Evolutionary conservation across 495 filamentous ascomycete genomes (phyloP).

Genomic region (Aspergillus bridgeri): DNA sequence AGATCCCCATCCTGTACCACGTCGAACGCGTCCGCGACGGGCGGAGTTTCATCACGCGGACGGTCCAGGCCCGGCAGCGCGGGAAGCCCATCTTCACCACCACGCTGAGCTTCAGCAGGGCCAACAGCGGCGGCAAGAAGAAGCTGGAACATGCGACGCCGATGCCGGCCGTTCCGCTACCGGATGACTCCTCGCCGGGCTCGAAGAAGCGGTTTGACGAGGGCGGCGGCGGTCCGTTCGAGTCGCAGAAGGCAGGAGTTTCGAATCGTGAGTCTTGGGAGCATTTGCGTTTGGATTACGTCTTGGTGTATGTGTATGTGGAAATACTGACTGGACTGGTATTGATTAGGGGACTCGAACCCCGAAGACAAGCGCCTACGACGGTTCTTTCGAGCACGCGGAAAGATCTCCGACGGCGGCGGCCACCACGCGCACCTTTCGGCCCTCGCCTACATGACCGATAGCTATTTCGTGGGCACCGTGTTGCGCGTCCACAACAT

Average conservation of each 20-base stretch:
- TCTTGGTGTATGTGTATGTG: too few species aligned
- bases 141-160: slow-evolving; percentile 46
- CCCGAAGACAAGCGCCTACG: slow-evolving; percentile 67
- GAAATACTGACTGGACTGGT: not conserved
- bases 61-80: slow-evolving; percentile 86
- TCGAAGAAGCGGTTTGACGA: slow-evolving; percentile 25
- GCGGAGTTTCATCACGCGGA: slow-evolving; percentile 87
- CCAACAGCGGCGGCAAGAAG: slow-evolving; percentile 61
- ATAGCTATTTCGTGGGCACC: slow-evolving; percentile 91
- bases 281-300: not conserved
- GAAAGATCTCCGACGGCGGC: slow-evolving; percentile 65
- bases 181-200: slow-evolving; percentile 21
- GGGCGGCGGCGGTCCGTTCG: slow-evolving; percentile 40
- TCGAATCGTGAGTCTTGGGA: slow-evolving; percentile 37
- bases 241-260: slow-evolving; percentile 39
- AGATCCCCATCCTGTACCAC: slow-evolving; percentile 85
- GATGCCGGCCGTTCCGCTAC: slow-evolving; percentile 30
- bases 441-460: slow-evolving; percentile 88
- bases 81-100: slow-evolving; percentile 94
- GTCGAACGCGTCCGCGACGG: slow-evolving; percentile 91
- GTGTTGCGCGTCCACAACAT: slow-evolving; percentile 71
- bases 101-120: slow-evolving; percentile 80
- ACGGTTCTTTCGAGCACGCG: slow-evolving; percentile 76
- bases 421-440: slow-evolving; percentile 76
- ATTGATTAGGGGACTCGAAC: slow-evolving; percentile 7